A percentile compares a stretch with the other conserved stretches of the same genome.
These are phyloP conservation scores for Datura wrightii DNA, from an alignment of 257 asterid genomes.

Conservation along the genomic window DNA sequence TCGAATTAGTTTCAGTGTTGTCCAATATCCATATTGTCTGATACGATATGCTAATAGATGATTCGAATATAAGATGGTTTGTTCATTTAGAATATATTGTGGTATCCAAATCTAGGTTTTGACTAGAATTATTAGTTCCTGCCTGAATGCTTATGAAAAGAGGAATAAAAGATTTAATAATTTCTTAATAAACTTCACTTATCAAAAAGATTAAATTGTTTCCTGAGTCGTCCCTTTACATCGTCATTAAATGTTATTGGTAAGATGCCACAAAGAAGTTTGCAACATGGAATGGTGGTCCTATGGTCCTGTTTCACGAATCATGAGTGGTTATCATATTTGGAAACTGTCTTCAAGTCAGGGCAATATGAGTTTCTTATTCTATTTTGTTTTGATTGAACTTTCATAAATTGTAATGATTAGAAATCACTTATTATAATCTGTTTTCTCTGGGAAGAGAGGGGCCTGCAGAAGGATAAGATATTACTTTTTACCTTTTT, in stretches of 20 bases:
- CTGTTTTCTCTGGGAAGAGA: background rate
- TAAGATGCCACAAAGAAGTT: background rate
- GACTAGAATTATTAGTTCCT: background rate
- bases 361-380: background rate
- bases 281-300: background rate
- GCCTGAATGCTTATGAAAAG: background rate
- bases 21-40: background rate
- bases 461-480: background rate
- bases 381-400: background rate
- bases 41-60: background rate
- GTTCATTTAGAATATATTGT: background rate
- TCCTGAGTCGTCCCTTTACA: background rate
- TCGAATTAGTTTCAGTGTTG: background rate
- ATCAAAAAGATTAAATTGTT: background rate
- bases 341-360: background rate
- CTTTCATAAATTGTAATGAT: conserved; percentile 5
- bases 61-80: background rate
- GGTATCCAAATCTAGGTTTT: background rate
- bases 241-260: conserved; percentile 8
- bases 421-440: background rate
- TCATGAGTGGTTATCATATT: background rate
- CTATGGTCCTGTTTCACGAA: background rate
- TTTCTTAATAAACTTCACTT: background rate
- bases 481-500: background rate
- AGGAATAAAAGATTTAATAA: background rate